Conservation (phyloP, 2,329 filamentous ascomycete species). For the Colletotrichum nymphaeae region DNA sequence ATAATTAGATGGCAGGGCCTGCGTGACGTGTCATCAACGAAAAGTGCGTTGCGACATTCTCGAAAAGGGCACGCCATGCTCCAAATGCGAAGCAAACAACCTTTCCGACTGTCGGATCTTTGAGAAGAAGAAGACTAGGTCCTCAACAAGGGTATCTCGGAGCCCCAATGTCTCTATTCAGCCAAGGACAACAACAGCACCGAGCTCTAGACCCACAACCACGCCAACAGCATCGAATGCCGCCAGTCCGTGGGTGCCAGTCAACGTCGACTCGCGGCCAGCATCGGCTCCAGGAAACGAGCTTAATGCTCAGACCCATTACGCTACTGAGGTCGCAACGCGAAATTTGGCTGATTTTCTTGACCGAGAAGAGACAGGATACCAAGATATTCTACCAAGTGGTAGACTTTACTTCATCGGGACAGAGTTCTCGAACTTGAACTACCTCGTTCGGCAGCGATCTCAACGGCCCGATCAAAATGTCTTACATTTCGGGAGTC, state of each 20-base stretch:
- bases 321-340: constrained; percentile 53
- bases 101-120: constrained; percentile 57
- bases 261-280: neutral
- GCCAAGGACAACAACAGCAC: constrained; percentile 51
- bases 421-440: constrained; percentile 66
- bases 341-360: constrained; percentile 62
- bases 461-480: constrained; percentile 40
- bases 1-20: constrained; percentile 51
- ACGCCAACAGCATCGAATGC: constrained; percentile 39
- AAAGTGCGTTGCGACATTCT: constrained; percentile 64
- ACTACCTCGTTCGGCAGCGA: constrained; percentile 63
- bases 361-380: constrained; percentile 57
- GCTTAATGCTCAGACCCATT: neutral
- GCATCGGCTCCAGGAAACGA: constrained; percentile 15
- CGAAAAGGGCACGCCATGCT: constrained; percentile 57
- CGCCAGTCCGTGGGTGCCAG: constrained; percentile 4
- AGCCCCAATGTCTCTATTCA: constrained; percentile 52
- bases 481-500: constrained; percentile 49
- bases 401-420: constrained; percentile 66
- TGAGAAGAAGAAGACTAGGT: constrained; percentile 60
- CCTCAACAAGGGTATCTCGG: constrained; percentile 45
- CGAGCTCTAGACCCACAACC: constrained; percentile 39
- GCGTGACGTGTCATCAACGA: constrained; percentile 59
- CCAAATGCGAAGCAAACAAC: constrained; percentile 57
- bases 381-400: constrained; percentile 57